These are phyloP conservation scores for Rubia balearica DNA, from an alignment of 305 asterid genomes.

Conservation along the genomic window DNA sequence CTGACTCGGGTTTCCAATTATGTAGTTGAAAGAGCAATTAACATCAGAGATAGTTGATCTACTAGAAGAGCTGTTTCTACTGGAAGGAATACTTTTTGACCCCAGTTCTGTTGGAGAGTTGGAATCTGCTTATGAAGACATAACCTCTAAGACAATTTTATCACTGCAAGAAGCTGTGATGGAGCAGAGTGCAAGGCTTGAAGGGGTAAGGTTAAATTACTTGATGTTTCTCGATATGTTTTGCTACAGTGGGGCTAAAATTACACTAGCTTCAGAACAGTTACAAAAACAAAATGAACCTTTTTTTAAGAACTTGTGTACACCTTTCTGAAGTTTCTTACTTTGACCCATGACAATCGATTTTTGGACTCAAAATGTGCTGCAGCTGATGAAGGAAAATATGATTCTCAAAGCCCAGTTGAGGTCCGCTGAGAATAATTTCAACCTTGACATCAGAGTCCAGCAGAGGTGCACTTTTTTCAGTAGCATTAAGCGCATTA, in stretches of 20 bases:
- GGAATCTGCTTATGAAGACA: conserved; percentile 50
- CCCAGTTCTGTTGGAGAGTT: conserved; percentile 51
- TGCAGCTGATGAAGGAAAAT: conserved; percentile 22
- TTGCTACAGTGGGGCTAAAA: not conserved
- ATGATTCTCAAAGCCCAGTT: conserved; percentile 20
- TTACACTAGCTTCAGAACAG: not conserved
- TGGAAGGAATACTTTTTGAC: conserved; percentile 63
- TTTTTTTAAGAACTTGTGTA: not conserved
- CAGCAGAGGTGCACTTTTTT: conserved; percentile 5
- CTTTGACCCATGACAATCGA: not conserved
- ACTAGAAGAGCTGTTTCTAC: conserved; percentile 55
- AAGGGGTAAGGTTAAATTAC: conserved; percentile 39
- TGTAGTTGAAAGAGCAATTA: conserved; percentile 53
- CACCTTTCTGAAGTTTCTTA: not conserved
- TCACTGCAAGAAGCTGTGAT: conserved; percentile 45
- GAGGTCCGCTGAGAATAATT: conserved; percentile 15
- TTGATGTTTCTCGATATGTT: not conserved
- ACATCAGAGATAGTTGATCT: conserved; percentile 49
- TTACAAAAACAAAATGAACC: not conserved
- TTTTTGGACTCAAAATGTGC: not conserved
- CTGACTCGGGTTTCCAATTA: conserved; percentile 20
- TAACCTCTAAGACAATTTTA: conserved; percentile 53
- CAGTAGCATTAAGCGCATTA: not conserved
- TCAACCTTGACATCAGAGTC: conserved; percentile 12
- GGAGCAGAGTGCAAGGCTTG: conserved; percentile 36